phyloP scores from a whole-genome alignment of 2,329 filamentous ascomycete species.

The Xylariaceae sp. region DNA sequence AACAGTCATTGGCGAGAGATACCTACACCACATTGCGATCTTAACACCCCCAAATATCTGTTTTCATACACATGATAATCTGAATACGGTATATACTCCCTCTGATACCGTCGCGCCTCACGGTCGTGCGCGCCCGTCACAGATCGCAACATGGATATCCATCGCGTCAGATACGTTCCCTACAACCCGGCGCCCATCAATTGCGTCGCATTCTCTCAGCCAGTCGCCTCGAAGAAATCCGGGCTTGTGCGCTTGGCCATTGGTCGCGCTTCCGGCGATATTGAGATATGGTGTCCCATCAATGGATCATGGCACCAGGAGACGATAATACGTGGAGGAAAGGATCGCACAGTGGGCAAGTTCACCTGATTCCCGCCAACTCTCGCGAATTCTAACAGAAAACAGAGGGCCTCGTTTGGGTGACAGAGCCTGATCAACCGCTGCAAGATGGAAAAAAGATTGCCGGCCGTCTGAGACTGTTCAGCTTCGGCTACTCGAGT shows the following conservation, averaged over 20 bases:
- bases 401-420: conserved; percentile 89
- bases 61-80: not conserved
- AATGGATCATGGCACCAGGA: conserved; percentile 86
- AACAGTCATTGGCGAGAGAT: conserved; percentile 1
- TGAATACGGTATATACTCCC: not conserved
- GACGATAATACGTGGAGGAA: conserved; percentile 74
- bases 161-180: conserved; percentile 92
- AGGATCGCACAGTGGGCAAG: conserved; percentile 50
- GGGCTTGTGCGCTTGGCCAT: conserved; percentile 73
- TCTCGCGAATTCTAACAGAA: conserved; percentile 38
- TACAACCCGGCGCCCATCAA: conserved; percentile 92
- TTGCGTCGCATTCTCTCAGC: conserved; percentile 86
- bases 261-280: conserved; percentile 88
- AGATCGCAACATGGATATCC: conserved; percentile 70
- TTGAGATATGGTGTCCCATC: conserved; percentile 94
- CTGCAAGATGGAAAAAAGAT: conserved; percentile 56
- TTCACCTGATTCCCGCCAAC: not conserved
- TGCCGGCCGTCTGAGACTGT: conserved; percentile 73
- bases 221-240: conserved; percentile 47
- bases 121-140: conserved; percentile 2
- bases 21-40: not conserved
- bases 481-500: conserved; percentile 92
- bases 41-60: not conserved
- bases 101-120: conserved; percentile 1
- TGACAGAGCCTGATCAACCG: conserved; percentile 72